Conservation (phyloP, 495 filamentous ascomycete genomes). For the Neurospora sp. region DNA sequence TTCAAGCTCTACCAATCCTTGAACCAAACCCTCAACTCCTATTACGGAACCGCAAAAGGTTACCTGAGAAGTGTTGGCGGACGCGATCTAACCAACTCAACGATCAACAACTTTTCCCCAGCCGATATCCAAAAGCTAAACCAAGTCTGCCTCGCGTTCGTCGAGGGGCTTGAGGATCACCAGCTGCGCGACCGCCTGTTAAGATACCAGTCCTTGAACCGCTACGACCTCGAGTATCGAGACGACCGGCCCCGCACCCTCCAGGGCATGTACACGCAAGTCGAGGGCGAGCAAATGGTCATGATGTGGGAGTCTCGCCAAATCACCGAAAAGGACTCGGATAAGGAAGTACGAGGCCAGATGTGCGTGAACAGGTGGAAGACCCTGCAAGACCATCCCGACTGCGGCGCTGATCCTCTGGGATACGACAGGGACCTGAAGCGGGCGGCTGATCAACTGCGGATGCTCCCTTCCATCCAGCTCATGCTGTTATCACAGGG, state of each 20-base stretch:
- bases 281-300: conserved; percentile 40
- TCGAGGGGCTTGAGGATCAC: conserved; percentile 36
- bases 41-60: conserved; percentile 34
- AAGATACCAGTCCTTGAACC: conserved; percentile 27
- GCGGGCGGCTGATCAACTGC: conserved; percentile 29
- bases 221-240: conserved; percentile 10
- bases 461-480: conserved; percentile 36
- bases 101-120: conserved; percentile 20
- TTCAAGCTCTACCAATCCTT: conserved; percentile 28
- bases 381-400: conserved; percentile 22
- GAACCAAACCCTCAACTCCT: conserved; percentile 25
- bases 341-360: conserved; percentile 26
- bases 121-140: conserved; percentile 34
- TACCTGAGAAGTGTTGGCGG: conserved; percentile 35
- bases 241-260: conserved; percentile 30
- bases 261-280: conserved; percentile 32
- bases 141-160: conserved; percentile 36
- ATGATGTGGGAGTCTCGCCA: conserved; percentile 33
- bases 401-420: conserved; percentile 27
- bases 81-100: conserved; percentile 35
- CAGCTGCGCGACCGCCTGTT: conserved; percentile 27
- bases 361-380: conserved; percentile 30
- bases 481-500: conserved; percentile 36
- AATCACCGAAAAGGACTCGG: conserved; percentile 21
- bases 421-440: conserved; percentile 39